Evolutionary conservation across 176 grass and related monocot species (phyloP), one percentile per base, ranked within the genome.

Genomic region (Elymus sibiricus): DNA sequence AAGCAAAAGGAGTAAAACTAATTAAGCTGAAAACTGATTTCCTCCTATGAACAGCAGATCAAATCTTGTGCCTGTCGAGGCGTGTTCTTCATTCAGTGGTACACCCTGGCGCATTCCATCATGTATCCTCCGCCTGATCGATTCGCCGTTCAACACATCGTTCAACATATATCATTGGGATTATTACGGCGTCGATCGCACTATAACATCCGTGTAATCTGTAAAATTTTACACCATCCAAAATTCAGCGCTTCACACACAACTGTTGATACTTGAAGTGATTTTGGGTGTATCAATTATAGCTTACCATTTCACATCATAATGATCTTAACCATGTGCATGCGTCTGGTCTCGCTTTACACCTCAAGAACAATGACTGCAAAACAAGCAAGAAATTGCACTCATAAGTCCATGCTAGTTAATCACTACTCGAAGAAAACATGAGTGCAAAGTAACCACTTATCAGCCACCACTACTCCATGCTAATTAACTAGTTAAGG

Each of bases 351-450:
- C 75, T 71, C 7, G 10, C 28, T 82, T 77, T 83, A 98, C 46
- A 98, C 94, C 90, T 98, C 96, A 26, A 98, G 91, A 92, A 98
- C 96, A 82, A 98, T 98, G 82, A 92, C 96, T 98, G 88, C 11
- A 91, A 62, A 64, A 66, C 35, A 49, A 80, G 6, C 5, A 84
- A 44, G 44, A 74, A 51, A 70, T 14, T 37, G 28, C 15, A 74
- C 47, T 61, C 2, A 22, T 74, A 5, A 51, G 55, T 83, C 24
- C 42, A 64, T 58, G 6, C 27, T 49, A 19, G 1, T 60, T 12
- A 24, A 19, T 26, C 6, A 49, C 6, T 4, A 66, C 4, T 17
- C 21, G 0, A 70, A n/a, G 29, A 66, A 32, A 28, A 79, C 38
- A n/a, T 42, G 34, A 42, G 53, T 83, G 21, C 74, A 53, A 56